A percentile compares a stretch with the other conserved stretches of the same genome.
Conservation (phyloP, 1,139 yeast genomes). For the Candida buenavistaensis region DNA sequence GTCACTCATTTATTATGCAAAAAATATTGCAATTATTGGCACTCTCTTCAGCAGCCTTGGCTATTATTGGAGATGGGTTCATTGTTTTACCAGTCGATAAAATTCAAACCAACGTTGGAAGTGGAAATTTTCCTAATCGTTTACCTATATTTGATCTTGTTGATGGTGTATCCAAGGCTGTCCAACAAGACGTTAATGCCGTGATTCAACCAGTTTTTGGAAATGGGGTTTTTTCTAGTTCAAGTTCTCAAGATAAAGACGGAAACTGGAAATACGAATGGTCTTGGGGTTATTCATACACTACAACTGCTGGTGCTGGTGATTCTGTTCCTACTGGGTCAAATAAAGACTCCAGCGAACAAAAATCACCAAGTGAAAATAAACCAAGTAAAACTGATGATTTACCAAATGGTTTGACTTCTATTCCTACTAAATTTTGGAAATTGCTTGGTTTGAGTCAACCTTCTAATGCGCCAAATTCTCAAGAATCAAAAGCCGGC, state of each 20-base stretch:
- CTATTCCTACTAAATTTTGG: constrained; percentile 5
- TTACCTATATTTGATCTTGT: constrained; percentile 7
- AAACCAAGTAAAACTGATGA: not conserved
- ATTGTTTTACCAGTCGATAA: constrained; percentile 10
- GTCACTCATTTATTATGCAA: too few relatives aligned
- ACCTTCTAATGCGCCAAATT: too few relatives aligned
- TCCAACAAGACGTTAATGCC: constrained; percentile 5
- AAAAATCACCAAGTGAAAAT: too few relatives aligned
- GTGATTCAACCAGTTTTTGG: constrained; percentile 7
- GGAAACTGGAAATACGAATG: constrained; percentile 1
- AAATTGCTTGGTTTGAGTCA: not conserved
- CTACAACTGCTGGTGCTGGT: too few relatives aligned
- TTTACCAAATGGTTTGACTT: not conserved
- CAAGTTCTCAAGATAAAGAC: not conserved
- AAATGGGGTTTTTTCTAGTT: constrained; percentile 2
- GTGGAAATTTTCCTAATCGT: constrained; percentile 6
- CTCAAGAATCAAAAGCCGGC: too few relatives aligned
- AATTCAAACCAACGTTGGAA: constrained; percentile 5
- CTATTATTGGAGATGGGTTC: constrained; percentile 12
- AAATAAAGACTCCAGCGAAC: not conserved
- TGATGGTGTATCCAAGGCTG: constrained; percentile 1
- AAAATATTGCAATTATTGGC: constrained; percentile 5
- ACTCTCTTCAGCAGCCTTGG: constrained; percentile 8
- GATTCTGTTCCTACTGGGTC: not conserved
- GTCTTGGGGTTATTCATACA: too few relatives aligned